phyloP scores from a whole-genome alignment of 176 grass and related monocot species.

The Carex pumila region DNA sequence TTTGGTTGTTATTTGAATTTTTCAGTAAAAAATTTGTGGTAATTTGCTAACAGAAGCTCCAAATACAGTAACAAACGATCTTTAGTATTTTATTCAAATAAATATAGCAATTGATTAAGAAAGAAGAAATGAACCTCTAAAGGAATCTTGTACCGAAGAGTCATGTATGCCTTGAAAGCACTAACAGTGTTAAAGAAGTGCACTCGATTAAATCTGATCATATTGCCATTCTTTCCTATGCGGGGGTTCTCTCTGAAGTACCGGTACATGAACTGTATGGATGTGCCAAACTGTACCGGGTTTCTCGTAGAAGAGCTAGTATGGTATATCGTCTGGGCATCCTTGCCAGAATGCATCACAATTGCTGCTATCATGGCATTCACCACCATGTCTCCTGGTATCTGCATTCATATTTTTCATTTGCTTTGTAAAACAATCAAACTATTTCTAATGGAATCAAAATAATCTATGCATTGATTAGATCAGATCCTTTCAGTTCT shows the following conservation, averaged over 20 bases:
- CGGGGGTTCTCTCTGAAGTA: conserved; percentile 75
- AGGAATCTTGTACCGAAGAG: conserved; percentile 58
- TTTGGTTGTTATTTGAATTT: too few relatives aligned
- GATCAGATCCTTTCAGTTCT: too few relatives aligned
- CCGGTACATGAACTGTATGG: conserved; percentile 29
- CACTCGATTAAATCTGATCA: conserved; percentile 40
- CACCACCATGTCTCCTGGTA: conserved; percentile 85
- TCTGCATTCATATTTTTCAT: conserved; percentile 28
- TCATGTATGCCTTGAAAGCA: conserved; percentile 47
- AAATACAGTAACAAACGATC: too few relatives aligned
- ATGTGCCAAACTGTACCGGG: conserved; percentile 37
- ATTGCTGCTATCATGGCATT: conserved; percentile 68
- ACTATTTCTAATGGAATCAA: not conserved
- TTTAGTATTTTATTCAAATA: not conserved
- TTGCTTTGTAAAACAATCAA: not conserved
- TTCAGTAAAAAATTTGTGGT: too few relatives aligned
- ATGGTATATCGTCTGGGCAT: conserved; percentile 30
- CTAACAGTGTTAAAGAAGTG: conserved; percentile 44
- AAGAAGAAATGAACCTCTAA: conserved; percentile 30
- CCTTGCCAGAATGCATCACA: conserved; percentile 34
- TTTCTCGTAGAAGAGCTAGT: conserved; percentile 55
- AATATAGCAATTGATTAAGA: not conserved
- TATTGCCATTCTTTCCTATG: conserved; percentile 39
- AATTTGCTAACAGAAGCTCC: too few relatives aligned
- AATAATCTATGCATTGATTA: too few relatives aligned